These are phyloP conservation scores for Coniosporium tulheliwenetii DNA, from an alignment of 2,329 filamentous ascomycete species.

Conservation along the genomic window DNA sequence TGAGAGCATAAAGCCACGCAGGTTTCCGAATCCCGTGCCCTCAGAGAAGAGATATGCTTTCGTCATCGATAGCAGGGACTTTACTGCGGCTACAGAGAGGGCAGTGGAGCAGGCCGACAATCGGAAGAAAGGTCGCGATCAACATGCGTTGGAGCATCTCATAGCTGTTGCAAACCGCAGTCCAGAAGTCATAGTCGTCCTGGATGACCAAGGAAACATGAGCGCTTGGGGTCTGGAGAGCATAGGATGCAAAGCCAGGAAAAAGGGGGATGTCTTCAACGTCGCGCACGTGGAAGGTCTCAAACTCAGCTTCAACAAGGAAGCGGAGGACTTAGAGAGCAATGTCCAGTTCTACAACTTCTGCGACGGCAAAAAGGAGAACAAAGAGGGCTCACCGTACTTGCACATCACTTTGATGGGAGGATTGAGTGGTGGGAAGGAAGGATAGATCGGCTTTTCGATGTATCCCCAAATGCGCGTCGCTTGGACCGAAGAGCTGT, in stretches of 20 bases:
- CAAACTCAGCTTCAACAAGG: slow-evolving; percentile 20
- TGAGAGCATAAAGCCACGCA: slow-evolving; percentile 48
- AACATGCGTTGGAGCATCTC: slow-evolving; percentile 66
- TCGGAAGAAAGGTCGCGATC: slow-evolving; percentile 28
- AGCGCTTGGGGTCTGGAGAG: slow-evolving; percentile 88
- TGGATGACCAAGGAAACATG: slow-evolving; percentile 75
- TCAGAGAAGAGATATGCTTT: slow-evolving; percentile 50
- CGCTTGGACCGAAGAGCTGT: slow-evolving; percentile 48
- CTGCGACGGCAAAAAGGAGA: slow-evolving; percentile 38
- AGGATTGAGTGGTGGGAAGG: slow-evolving; percentile 69
- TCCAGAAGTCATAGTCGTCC: slow-evolving; percentile 73
- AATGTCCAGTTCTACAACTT: slow-evolving; percentile 62
- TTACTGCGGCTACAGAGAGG: slow-evolving; percentile 60
- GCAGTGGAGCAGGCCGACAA: slow-evolving; percentile 47
- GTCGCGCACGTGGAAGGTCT: slow-evolving; percentile 61
- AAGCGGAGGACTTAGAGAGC: slow-evolving; percentile 21
- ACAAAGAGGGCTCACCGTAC: slow-evolving; percentile 51
- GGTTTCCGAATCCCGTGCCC: slow-evolving; percentile 12
- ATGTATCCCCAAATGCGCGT: slow-evolving; percentile 44
- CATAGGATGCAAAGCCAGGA: slow-evolving; percentile 53
- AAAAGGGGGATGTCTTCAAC: slow-evolving; percentile 61
- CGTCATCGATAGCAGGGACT: slow-evolving; percentile 68
- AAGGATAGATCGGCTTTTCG: slow-evolving; percentile 65
- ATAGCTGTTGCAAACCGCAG: slow-evolving; percentile 72
- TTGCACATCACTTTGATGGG: slow-evolving; percentile 77